These are phyloP conservation scores for Candolleomyces aberdarensis DNA, from an alignment of 768 basidiomycete genomes.

Conservation along the genomic window DNA sequence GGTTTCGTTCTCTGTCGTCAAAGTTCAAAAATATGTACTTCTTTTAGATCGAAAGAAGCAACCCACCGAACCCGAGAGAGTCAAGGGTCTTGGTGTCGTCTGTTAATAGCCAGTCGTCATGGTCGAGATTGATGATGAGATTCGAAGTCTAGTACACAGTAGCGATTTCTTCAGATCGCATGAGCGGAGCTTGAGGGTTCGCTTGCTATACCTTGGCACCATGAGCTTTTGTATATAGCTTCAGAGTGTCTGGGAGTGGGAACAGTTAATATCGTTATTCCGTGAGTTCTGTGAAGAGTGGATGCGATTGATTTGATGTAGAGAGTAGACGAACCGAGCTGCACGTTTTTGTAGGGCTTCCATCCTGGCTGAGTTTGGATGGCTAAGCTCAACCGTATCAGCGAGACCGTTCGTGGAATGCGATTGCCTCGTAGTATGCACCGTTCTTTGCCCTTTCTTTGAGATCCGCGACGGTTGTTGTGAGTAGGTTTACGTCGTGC, in stretches of 20 bases:
- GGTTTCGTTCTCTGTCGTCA: slow-evolving; percentile 81
- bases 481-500: slow-evolving; percentile 74
- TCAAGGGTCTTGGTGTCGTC: slow-evolving; percentile 65
- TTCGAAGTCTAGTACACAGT: slow-evolving; percentile 73
- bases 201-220: slow-evolving; percentile 73
- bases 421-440: slow-evolving; percentile 24
- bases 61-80: slow-evolving; percentile 73
- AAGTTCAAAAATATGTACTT: neutral
- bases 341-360: slow-evolving; percentile 81
- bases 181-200: neutral
- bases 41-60: neutral
- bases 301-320: neutral
- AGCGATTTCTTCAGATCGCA: neutral
- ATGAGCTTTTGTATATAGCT: slow-evolving; percentile 92
- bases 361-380: slow-evolving; percentile 73
- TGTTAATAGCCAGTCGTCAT: slow-evolving; percentile 88
- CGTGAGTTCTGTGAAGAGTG: neutral
- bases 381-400: slow-evolving; percentile 39
- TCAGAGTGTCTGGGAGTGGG: slow-evolving; percentile 74
- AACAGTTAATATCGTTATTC: neutral
- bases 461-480: slow-evolving; percentile 73
- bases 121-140: slow-evolving; percentile 95
- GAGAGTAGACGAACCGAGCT: slow-evolving; percentile 51
- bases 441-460: slow-evolving; percentile 71
- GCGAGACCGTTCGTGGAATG: neutral